Evolutionary conservation across 345 rosid genomes (phyloP).

Genomic region (Euphorbia pulcherrima): DNA sequence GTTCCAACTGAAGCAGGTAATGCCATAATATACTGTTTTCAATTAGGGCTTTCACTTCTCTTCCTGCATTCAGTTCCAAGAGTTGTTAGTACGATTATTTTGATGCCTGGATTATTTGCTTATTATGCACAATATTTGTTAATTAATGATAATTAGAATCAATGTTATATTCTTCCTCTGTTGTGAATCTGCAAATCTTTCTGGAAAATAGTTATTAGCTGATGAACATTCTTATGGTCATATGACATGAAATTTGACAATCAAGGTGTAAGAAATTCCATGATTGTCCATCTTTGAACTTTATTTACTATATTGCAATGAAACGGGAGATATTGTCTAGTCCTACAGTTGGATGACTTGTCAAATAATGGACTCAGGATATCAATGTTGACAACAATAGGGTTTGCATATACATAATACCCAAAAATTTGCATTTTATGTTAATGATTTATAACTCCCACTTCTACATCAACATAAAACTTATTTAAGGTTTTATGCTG

Average conservation of each 20-base stretch:
- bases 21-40: constrained; percentile 6
- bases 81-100: constrained; percentile 38
- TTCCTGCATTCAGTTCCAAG: constrained; percentile 38
- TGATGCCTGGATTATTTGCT: not conserved
- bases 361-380: not conserved
- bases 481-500: no score
- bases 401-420: no score
- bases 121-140: not conserved
- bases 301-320: not conserved
- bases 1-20: no score
- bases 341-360: not conserved
- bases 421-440: no score
- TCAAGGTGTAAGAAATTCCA: no score
- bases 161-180: not conserved
- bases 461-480: no score
- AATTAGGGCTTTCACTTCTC: not conserved
- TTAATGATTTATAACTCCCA: no score
- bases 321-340: not conserved
- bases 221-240: not conserved
- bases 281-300: not conserved
- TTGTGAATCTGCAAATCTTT: not conserved
- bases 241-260: not conserved
- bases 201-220: not conserved
- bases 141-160: not conserved
- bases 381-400: not conserved